phyloP scores from a whole-genome alignment of 371 early-diverging fungal genomes.

The Mucor plumbeus region DNA sequence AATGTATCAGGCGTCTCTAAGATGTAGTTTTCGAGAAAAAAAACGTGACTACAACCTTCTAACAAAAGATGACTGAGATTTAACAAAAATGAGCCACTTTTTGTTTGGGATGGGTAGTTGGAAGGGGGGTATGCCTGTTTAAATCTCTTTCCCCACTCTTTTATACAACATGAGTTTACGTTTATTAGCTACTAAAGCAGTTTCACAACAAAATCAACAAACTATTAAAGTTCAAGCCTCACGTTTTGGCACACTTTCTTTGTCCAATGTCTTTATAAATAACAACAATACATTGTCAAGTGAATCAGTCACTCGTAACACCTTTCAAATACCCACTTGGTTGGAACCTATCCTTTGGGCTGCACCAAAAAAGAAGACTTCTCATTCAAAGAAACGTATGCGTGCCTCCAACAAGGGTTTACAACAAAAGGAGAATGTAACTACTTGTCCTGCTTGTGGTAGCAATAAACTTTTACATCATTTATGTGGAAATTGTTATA shows the following conservation, averaged over 20 bases:
- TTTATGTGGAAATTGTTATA: slow-evolving; percentile 78
- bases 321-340: slow-evolving; percentile 53
- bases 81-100: slow-evolving; percentile 25
- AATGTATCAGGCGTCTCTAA: background rate
- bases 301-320: slow-evolving; percentile 21
- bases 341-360: slow-evolving; percentile 71
- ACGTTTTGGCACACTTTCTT: slow-evolving; percentile 25
- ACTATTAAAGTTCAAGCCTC: slow-evolving; percentile 13
- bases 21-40: slow-evolving; percentile 9
- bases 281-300: background rate
- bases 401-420: slow-evolving; percentile 82
- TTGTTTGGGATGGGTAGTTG: background rate
- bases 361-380: slow-evolving; percentile 87
- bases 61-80: background rate
- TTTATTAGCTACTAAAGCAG: slow-evolving; percentile 8
- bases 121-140: slow-evolving; percentile 12
- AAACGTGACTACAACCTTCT: slow-evolving; percentile 19
- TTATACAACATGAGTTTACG: slow-evolving; percentile 18
- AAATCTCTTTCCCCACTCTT: background rate
- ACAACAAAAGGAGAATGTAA: slow-evolving; percentile 74
- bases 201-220: background rate
- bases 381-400: slow-evolving; percentile 88
- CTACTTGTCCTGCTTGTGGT: slow-evolving; percentile 77
- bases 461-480: slow-evolving; percentile 76
- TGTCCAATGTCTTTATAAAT: slow-evolving; percentile 3